phyloP scores from a whole-genome alignment of 2,329 filamentous ascomycete genomes.

The Ascochyta koolunga region DNA sequence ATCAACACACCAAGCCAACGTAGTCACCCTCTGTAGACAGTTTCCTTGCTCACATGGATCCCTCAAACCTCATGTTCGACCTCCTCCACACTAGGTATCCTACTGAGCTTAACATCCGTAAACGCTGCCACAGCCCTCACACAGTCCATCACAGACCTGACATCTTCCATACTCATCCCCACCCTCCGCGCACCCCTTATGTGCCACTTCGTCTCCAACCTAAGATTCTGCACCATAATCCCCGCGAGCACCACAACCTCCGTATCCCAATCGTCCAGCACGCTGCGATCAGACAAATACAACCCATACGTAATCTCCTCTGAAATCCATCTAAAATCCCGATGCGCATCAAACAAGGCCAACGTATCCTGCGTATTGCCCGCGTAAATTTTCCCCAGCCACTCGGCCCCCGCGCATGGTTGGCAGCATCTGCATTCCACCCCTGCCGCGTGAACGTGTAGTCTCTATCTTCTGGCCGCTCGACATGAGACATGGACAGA shows the following conservation, averaged over 20 bases:
- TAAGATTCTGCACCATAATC: slow-evolving; percentile 66
- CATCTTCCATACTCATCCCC: slow-evolving; percentile 54
- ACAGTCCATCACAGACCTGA: slow-evolving; percentile 50
- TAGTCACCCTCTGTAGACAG: too few species aligned
- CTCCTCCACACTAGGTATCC: slow-evolving; percentile 38
- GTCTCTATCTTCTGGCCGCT: slow-evolving; percentile 1
- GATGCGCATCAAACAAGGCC: slow-evolving; percentile 45
- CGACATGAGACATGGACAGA: slow-evolving; percentile 52
- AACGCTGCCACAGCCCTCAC: slow-evolving; percentile 41
- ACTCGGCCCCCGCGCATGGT: slow-evolving; percentile 60
- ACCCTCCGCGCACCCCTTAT: slow-evolving; percentile 57
- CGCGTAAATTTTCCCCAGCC: slow-evolving; percentile 64
- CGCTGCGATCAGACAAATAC: slow-evolving; percentile 62
- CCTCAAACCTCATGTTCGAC: slow-evolving; percentile 42
- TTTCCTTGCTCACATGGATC: too few species aligned
- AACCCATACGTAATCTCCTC: slow-evolving; percentile 64
- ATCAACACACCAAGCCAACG: too few species aligned
- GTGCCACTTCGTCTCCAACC: slow-evolving; percentile 62
- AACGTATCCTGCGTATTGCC: slow-evolving; percentile 55
- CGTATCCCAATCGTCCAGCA: slow-evolving; percentile 61
- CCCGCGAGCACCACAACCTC: slow-evolving; percentile 60
- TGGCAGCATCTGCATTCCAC: slow-evolving; percentile 64
- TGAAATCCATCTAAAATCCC: slow-evolving; percentile 49
- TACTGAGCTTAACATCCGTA: slow-evolving; percentile 31
- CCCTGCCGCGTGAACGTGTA: slow-evolving; percentile 37